These are phyloP conservation scores for Sodiomyces alkalinus DNA, from an alignment of 2,329 filamentous ascomycete genomes.

Conservation along the genomic window DNA sequence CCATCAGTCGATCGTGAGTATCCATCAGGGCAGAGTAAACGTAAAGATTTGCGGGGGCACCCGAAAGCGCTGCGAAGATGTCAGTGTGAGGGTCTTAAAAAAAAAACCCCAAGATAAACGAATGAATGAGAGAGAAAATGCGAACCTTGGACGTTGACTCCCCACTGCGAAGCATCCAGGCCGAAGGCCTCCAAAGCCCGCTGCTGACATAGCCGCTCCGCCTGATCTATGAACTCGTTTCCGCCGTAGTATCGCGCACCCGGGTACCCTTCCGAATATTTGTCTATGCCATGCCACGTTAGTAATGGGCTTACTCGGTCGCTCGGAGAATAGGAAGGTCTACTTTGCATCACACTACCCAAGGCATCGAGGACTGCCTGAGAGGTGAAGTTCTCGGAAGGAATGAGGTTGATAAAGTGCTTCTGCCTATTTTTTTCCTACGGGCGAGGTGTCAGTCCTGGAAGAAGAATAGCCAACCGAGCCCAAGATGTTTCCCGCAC, in stretches of 20 bases:
- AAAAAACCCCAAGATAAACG: not conserved
- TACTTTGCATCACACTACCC: constrained; percentile 91
- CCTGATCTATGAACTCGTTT: constrained; percentile 88
- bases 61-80: constrained; percentile 53
- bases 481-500: too few relatives aligned
- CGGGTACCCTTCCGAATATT: constrained; percentile 97
- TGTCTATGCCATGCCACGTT: constrained; percentile 47
- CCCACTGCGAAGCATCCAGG: constrained; percentile 76
- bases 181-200: constrained; percentile 80
- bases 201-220: constrained; percentile 79
- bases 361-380: constrained; percentile 84
- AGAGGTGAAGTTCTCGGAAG: constrained; percentile 90
- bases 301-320: constrained; percentile 6
- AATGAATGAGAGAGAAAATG: not conserved
- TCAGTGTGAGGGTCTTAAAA: constrained; percentile 4
- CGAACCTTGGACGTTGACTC: constrained; percentile 69
- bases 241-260: constrained; percentile 93
- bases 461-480: too few relatives aligned
- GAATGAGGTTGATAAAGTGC: constrained; percentile 95
- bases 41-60: constrained; percentile 63
- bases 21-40: constrained; percentile 90
- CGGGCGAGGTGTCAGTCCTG: too few relatives aligned
- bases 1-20: constrained; percentile 91
- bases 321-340: too few relatives aligned
- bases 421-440: constrained; percentile 94